Evolutionary conservation across 495 filamentous ascomycete species (phyloP).

Genomic region (Penicillium daleae): DNA sequence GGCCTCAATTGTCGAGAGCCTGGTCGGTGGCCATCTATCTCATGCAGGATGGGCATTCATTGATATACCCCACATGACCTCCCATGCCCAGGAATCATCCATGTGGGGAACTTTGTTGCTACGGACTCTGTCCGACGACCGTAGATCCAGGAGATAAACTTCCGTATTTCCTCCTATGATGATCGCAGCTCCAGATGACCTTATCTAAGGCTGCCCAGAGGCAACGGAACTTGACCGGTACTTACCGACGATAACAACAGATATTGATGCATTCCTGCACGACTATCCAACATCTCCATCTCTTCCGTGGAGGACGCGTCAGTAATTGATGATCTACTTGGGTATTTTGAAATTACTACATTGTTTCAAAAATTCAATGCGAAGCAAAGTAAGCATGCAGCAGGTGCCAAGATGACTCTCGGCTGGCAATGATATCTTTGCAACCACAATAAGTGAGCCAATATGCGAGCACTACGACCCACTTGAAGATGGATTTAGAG

Average conservation of each 20-base stretch:
- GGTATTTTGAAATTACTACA: neutral
- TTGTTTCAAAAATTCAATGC: neutral
- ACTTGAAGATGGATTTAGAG: neutral
- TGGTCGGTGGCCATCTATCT: neutral
- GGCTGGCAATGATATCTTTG: too few relatives aligned
- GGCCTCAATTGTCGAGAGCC: neutral
- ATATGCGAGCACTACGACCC: too few relatives aligned
- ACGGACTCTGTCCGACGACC: slow-evolving; percentile 16
- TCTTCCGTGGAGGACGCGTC: neutral
- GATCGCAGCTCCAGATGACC: neutral
- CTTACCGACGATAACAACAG: neutral
- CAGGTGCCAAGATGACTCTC: too few relatives aligned
- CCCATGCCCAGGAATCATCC: neutral
- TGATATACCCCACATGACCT: slow-evolving; percentile 10
- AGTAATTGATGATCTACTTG: neutral
- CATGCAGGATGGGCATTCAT: neutral
- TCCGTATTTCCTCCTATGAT: neutral
- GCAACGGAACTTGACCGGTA: neutral
- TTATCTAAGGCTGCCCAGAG: neutral
- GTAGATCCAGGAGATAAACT: neutral
- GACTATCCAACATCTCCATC: neutral
- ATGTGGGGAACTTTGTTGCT: slow-evolving; percentile 11
- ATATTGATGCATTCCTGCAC: neutral
- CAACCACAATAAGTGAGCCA: too few relatives aligned
- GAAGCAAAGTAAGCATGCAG: neutral